A percentile compares a stretch with the other conserved stretches of the same genome.
Evolutionary conservation across 768 basidiomycete genomes (phyloP).

Genomic region (Termitomyces sp.): DNA sequence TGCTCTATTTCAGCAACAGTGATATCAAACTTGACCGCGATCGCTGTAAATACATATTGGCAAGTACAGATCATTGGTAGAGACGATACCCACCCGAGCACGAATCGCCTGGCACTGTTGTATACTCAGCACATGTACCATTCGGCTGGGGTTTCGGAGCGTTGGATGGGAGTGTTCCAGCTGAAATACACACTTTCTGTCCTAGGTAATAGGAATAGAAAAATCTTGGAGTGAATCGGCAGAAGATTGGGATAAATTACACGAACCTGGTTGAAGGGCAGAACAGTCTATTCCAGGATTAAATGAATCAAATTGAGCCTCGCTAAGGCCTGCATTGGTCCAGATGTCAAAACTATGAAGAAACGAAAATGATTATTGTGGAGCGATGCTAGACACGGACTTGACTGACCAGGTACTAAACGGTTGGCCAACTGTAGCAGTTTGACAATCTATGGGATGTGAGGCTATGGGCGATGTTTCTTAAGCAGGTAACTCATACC

Average conservation of each 20-base stretch:
- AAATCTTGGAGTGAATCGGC: neutral
- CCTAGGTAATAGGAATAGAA: neutral
- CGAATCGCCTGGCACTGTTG: slow-evolving; percentile 6
- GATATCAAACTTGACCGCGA: slow-evolving; percentile 15
- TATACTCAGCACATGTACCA: slow-evolving; percentile 17
- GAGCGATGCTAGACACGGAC: too few species aligned
- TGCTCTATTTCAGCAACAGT: slow-evolving; percentile 16
- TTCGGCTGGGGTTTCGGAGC: slow-evolving; percentile 6
- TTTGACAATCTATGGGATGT: too few species aligned
- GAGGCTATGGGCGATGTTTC: too few species aligned
- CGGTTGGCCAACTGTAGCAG: too few species aligned
- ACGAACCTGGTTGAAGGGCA: slow-evolving; percentile 6
- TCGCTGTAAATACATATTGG: slow-evolving; percentile 3
- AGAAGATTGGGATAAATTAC: too few species aligned
- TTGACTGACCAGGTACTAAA: too few species aligned
- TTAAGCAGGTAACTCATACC: too few species aligned
- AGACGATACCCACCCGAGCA: slow-evolving; percentile 7
- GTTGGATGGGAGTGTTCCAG: slow-evolving; percentile 13
- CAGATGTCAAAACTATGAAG: slow-evolving; percentile 11
- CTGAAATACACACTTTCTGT: slow-evolving; percentile 14
- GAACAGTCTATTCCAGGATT: slow-evolving; percentile 16
- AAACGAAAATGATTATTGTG: too few species aligned
- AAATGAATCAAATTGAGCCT: slow-evolving; percentile 8
- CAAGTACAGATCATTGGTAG: neutral
- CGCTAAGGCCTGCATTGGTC: slow-evolving; percentile 11